These are phyloP conservation scores for Starmerella sp. DNA, from an alignment of 805 yeast species.

Conservation along the genomic window DNA sequence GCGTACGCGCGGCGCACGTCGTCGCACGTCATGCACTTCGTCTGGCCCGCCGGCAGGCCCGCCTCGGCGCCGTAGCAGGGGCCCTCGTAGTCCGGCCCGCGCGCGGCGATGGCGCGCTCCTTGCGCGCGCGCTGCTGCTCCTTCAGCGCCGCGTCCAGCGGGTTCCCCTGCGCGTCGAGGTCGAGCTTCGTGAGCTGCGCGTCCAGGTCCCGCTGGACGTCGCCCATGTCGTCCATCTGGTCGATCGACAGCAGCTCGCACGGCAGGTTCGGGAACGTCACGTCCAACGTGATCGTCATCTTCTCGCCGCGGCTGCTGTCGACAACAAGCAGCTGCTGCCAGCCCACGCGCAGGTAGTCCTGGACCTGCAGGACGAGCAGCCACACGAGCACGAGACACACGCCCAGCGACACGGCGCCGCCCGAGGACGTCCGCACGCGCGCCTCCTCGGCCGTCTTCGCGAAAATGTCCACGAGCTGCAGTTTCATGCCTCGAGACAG, in stretches of 20 bases:
- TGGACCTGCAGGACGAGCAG: slow-evolving; percentile 64
- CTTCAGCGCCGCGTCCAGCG: slow-evolving; percentile 34
- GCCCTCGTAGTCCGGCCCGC: slow-evolving; percentile 52
- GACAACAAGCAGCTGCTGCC: slow-evolving; percentile 76
- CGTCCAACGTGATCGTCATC: slow-evolving; percentile 68
- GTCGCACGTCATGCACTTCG: slow-evolving; percentile 72
- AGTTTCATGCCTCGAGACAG: slow-evolving; percentile 14
- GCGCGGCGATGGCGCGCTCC: slow-evolving; percentile 24
- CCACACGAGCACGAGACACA: slow-evolving; percentile 49
- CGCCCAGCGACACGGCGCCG: slow-evolving; percentile 70
- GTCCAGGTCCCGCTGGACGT: slow-evolving; percentile 60
- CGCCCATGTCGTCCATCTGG: slow-evolving; percentile 82
- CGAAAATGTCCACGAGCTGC: slow-evolving; percentile 56
- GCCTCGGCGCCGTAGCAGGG: slow-evolving; percentile 67
- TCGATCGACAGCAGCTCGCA: slow-evolving; percentile 73
- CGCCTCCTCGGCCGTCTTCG: slow-evolving; percentile 91
- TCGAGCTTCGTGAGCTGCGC: slow-evolving; percentile 66
- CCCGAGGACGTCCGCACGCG: slow-evolving; percentile 80
- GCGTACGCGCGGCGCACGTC: slow-evolving; percentile 74
- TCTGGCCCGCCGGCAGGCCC: slow-evolving; percentile 8
- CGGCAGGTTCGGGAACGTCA: slow-evolving; percentile 74
- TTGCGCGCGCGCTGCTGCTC: slow-evolving; percentile 32
- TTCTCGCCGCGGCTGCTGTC: slow-evolving; percentile 56
- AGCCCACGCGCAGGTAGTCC: slow-evolving; percentile 56
- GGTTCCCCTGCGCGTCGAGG: slow-evolving; percentile 43